Base-by-base conservation (phyloP, 2,329 filamentous ascomycete species). In the Fusarium sp. region DNA sequence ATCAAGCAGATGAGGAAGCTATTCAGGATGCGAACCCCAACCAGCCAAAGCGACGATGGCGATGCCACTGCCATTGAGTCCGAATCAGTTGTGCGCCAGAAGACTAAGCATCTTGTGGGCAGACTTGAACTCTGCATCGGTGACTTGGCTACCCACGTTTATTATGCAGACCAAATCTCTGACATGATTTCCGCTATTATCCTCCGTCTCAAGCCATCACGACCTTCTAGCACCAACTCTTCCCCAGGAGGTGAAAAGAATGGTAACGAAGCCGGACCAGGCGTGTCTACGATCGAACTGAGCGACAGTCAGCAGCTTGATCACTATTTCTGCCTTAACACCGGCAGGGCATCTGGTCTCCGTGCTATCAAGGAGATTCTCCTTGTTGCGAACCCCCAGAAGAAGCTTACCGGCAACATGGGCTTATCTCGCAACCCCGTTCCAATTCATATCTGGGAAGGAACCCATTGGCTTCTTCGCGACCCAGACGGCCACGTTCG, bases 101-200 rank as follows among this genome's bases (percentile, higher is more conserved):
- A 91, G 58, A 86, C 90, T 49, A 85, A 85, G 66, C 86, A 90
- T 70, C 84, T 98, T 18, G 82, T 97, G 28, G 79, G 84, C 33
- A 88, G 90, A 31, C 85, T 98, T 18, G 91, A 96, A 77, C 86
- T 88, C 71, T 97, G 93, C 80, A 94, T 98, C 65, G 93, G 93
- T n/a, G 89, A 94, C 77, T 84, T 99, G 28, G 94, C 94, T 4
- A 97, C 93, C 1, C 96, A 99, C 76, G 91, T 98, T 31, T 99
- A 99, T 82, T 99, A 99, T 77, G 93, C 93, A 3, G 95, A 98
- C 73, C 96, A 99, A 79, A 93, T 98, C 57, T 90, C 92, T 3
- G 96, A 99, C 79, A 98, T 98, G 93, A 89, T 98, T 52, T 87
- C 90, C 21, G 89, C 93, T 1, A 91, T 98, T 43, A 82, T 98